phyloP scores from a whole-genome alignment of 345 rosid genomes.

The Citrus inodora region DNA sequence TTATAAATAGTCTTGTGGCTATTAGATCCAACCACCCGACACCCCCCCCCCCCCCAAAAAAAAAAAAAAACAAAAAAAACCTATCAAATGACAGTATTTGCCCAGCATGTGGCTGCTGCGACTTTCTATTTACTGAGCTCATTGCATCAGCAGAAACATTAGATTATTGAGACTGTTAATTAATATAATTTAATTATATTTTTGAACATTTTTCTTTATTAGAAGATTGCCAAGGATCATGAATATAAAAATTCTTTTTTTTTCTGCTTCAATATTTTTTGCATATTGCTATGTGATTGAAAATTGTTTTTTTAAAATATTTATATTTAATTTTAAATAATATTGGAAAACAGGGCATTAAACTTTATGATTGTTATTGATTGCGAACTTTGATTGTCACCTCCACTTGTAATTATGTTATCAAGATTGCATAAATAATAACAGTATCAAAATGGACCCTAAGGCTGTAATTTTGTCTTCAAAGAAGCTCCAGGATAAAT shows the following conservation, averaged over 20 bases:
- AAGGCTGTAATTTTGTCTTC: slow-evolving; percentile 5
- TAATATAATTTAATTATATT: background rate
- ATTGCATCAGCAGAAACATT: background rate
- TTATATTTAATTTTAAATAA: background rate
- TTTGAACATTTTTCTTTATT: background rate
- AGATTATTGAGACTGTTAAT: background rate
- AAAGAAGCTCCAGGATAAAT: background rate
- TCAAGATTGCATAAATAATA: slow-evolving; percentile 1
- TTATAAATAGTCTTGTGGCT: background rate
- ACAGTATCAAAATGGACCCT: slow-evolving; percentile 19
- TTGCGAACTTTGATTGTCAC: background rate
- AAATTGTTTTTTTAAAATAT: background rate
- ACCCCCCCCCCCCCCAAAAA: background rate
- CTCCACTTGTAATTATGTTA: slow-evolving; percentile 13
- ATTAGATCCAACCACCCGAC: background rate
- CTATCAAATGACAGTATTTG: too few relatives aligned
- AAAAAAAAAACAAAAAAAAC: too few relatives aligned
- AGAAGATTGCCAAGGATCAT: background rate
- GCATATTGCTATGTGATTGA: too few relatives aligned
- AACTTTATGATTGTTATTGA: background rate
- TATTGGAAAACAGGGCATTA: background rate
- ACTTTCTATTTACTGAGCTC: background rate
- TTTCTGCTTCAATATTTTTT: background rate
- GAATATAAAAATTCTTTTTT: background rate
- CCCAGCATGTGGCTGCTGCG: background rate